Percentiles rank a stretch among this genome's conserved stretches.
phyloP scores from a whole-genome alignment of 345 rosid species.

The Acer negundo region DNA sequence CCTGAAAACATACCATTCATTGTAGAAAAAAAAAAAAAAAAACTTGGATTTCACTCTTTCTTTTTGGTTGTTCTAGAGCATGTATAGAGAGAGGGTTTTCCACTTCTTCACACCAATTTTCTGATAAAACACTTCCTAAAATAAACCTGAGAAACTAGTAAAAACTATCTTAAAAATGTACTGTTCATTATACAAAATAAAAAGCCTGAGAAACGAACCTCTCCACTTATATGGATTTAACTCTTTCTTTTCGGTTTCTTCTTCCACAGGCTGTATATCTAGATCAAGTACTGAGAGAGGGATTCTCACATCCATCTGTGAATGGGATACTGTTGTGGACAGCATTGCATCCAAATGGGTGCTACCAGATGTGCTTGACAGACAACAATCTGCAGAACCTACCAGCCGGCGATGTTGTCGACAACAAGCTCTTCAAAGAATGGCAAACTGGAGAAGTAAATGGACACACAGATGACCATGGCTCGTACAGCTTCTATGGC shows the following conservation, averaged over 20 bases:
- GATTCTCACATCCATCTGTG: conserved; percentile 80
- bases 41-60: neutral
- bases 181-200: too few relatives aligned
- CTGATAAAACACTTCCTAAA: too few relatives aligned
- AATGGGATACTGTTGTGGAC: conserved; percentile 91
- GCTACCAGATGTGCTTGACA: conserved; percentile 85
- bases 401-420: conserved; percentile 75
- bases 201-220: neutral
- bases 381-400: conserved; percentile 57
- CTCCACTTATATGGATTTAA: neutral
- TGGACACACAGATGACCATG: conserved; percentile 51
- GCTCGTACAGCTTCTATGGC: conserved; percentile 65
- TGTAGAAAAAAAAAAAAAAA: too few relatives aligned
- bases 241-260: neutral
- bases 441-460: conserved; percentile 53
- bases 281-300: conserved; percentile 82
- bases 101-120: too few relatives aligned
- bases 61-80: neutral
- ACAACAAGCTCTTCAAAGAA: conserved; percentile 53
- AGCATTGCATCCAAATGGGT: conserved; percentile 73
- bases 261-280: conserved; percentile 52
- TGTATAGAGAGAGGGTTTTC: too few relatives aligned
- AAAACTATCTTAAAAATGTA: too few relatives aligned
- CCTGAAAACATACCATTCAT: too few relatives aligned
- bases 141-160: too few relatives aligned